phyloP scores from a whole-genome alignment of 2,329 filamentous ascomycete genomes.

The Neurospora sp. region DNA sequence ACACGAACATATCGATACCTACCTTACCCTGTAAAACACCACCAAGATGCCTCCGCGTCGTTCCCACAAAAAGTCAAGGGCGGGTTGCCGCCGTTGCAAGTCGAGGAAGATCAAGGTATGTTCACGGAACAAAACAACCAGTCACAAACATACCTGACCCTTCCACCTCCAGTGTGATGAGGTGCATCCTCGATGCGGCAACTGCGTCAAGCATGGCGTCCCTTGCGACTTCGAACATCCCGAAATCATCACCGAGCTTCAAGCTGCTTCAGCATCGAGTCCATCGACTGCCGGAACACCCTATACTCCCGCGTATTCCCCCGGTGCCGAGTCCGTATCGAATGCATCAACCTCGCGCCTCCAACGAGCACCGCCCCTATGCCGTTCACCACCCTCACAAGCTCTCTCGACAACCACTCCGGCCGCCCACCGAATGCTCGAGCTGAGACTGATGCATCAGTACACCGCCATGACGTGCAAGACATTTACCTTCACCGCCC shows the following conservation, averaged over 20 bases:
- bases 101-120: slow-evolving; percentile 59
- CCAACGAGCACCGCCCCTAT: slow-evolving; percentile 24
- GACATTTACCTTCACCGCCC: slow-evolving; percentile 46
- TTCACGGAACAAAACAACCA: neutral
- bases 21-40: neutral
- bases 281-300: slow-evolving; percentile 12
- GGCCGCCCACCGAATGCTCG: slow-evolving; percentile 39
- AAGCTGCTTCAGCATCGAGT: slow-evolving; percentile 21
- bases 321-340: slow-evolving; percentile 14
- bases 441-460: slow-evolving; percentile 55
- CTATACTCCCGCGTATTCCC: slow-evolving; percentile 14
- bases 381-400: slow-evolving; percentile 26
- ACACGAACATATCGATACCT: neutral
- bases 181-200: slow-evolving; percentile 54
- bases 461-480: slow-evolving; percentile 52
- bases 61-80: slow-evolving; percentile 59
- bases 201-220: slow-evolving; percentile 59
- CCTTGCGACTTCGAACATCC: slow-evolving; percentile 54
- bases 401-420: slow-evolving; percentile 26
- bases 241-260: slow-evolving; percentile 34
- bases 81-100: slow-evolving; percentile 58
- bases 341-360: slow-evolving; percentile 13
- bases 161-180: slow-evolving; percentile 49
- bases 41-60: slow-evolving; percentile 50
- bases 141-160: neutral